phyloP scores from a whole-genome alignment of 148 eudicot genomes.

The Nepenthes gracilis region DNA sequence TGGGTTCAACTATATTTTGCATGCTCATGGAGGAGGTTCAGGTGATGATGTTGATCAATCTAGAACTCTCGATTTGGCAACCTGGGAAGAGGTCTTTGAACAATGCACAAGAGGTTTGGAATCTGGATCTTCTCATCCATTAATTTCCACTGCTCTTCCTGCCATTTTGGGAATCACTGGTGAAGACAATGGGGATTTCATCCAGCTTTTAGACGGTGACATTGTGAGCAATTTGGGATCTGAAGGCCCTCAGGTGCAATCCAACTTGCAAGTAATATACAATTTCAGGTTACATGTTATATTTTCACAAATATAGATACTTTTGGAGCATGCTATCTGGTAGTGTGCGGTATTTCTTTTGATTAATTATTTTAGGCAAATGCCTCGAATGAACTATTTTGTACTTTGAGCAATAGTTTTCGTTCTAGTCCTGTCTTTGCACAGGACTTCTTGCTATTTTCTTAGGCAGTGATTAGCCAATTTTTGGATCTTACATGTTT shows the following conservation, averaged over 20 bases:
- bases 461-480: too few relatives aligned
- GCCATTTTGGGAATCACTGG: constrained; percentile 11
- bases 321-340: too few relatives aligned
- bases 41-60: constrained; percentile 14
- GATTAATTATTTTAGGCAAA: too few relatives aligned
- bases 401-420: too few relatives aligned
- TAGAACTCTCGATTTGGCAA: constrained; percentile 24
- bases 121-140: constrained; percentile 14
- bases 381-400: too few relatives aligned
- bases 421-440: too few relatives aligned
- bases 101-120: constrained; percentile 19
- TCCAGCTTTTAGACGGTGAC: constrained; percentile 23
- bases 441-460: too few relatives aligned
- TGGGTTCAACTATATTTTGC: constrained; percentile 12
- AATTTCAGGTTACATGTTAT: background rate
- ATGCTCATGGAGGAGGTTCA: constrained; percentile 13
- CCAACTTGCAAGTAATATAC: constrained; percentile 20
- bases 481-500: too few relatives aligned
- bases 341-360: too few relatives aligned
- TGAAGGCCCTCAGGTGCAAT: constrained; percentile 16
- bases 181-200: constrained; percentile 14
- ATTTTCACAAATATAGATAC: too few relatives aligned
- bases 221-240: constrained; percentile 10
- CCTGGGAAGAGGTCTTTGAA: constrained; percentile 39
- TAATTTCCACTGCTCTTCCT: constrained; percentile 11